Base-by-base conservation (phyloP, 2,329 filamentous ascomycete species). In the Claviceps sp. region DNA sequence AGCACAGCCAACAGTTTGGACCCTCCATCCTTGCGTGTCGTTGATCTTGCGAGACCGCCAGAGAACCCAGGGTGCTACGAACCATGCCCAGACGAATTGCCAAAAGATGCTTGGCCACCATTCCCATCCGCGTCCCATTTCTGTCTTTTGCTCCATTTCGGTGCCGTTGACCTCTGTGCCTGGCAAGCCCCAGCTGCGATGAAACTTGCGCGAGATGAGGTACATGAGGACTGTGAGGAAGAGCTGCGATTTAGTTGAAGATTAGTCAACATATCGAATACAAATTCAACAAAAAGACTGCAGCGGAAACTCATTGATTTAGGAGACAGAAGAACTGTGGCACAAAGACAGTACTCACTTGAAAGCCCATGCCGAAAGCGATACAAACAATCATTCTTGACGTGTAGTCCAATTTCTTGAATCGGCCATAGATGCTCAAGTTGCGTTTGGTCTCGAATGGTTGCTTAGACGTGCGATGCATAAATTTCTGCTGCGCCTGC, bases 11-110 rank as follows among this genome's bases (percentile, higher is more conserved):
- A 79, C 76, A 13, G 80, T 85, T 60, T 84, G 80, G 2, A 75
- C 59, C 7, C 80, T 71, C 82, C 82, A 85, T 48, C 80, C 76
- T 56, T 82, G 76, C 1, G 79, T 80, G 57, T 85, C 82, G 34
- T 71, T 70, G 54, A 85, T 80, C n/a, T 72, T 66, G 34, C 80
- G 72, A 42, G 80, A 77, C 56, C 74, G 72, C 72, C 76, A 83
- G 2, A 85, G 46, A 22, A 54, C 17, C n/a, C 38, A 52, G 4
- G 52, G 52, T 11, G 52, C 52, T 2, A 78, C 74, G 23, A 79
- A 59, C 73, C 77, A 82, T 5, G 77, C 71, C 79, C 78, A 83
- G 53, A 77, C 62, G 45, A 80, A 69, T 56, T 82, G 80, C 79
- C 79, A 83, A 23, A 80, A 64, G 39, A 79, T 71, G 0, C 75